Conservation (phyloP, 2,329 filamentous ascomycete species). For the Aspergillus costaricaensis region DNA sequence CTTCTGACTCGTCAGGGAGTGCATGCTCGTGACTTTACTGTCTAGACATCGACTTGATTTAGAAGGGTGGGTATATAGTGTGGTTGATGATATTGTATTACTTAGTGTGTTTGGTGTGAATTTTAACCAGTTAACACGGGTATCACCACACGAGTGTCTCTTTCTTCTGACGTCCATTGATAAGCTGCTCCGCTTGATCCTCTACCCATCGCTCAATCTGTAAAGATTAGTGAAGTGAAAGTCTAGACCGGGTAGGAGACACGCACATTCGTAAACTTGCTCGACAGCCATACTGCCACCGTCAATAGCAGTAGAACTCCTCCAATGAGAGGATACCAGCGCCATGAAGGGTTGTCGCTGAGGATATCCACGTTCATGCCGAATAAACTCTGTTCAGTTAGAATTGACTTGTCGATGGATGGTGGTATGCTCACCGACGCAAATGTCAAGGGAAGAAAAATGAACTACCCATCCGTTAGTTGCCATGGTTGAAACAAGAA, state of each 20-base stretch:
- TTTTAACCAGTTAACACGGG: too few relatives aligned
- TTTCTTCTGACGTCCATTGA: background rate
- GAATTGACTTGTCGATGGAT: background rate
- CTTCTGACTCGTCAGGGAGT: background rate
- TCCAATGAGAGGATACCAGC: conserved; percentile 16
- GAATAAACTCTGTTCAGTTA: conserved; percentile 15
- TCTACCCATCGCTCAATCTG: conserved; percentile 6
- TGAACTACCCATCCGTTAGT: conserved; percentile 12
- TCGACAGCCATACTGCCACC: conserved; percentile 10
- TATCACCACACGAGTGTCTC: background rate
- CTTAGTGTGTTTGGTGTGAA: too few relatives aligned
- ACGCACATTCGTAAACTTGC: conserved; percentile 18
- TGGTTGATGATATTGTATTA: too few relatives aligned
- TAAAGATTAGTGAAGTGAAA: background rate
- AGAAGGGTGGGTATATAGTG: too few relatives aligned
- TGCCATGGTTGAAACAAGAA: background rate
- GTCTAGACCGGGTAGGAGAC: too few relatives aligned
- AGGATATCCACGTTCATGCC: conserved; percentile 21
- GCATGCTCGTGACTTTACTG: background rate
- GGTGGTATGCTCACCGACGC: conserved; percentile 10
- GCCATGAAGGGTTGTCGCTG: conserved; percentile 13
- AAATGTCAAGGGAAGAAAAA: conserved; percentile 18
- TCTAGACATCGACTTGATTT: background rate
- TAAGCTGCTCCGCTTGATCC: background rate
- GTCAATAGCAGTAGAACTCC: conserved; percentile 11